Evolutionary conservation across 768 basidiomycete genomes (phyloP), one percentile per base, ranked within the genome.

Genomic region (Russula ochroleuca): DNA sequence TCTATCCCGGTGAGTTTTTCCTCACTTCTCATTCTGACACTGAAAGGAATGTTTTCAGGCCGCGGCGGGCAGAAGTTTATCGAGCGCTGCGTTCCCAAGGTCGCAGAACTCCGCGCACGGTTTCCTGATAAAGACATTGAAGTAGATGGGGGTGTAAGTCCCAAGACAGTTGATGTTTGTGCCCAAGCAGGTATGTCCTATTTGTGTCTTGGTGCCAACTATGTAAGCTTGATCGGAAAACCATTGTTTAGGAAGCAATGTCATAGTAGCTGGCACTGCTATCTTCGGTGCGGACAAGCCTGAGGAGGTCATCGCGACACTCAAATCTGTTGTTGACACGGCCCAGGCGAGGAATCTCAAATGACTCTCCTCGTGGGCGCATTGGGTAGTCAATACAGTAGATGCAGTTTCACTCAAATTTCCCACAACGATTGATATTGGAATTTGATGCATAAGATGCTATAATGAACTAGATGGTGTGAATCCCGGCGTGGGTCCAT

Each of bases 131-230:
- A 92, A 75, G 92, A 98, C 72, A 98, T 99, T 64, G 93, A 99
- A 75, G 97, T 99, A 56, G 97, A 99, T 73, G 97, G 97, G 37
- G 97, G 97, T 43, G 90, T 99, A n/a, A 90, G 94, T 7, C 90
- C 91, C 5, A 88, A 88, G 68, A 98, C 94, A 3, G 82, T 97
- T 62, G 89, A 82, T 70, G 80, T 80, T 58, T 98, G 97, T 70
- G 95, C 97, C 2, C 77, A 91, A 61, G 97, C 96, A 43, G 95
- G 94, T 89, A 65, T 63, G 75, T 69, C 55, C 75, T 68, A 15
- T 47, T 59, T 52, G 15, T 56, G 23, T 11, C 50, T 48, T 28
- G 21, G 13, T 11, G 38, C 49, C 23, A 17, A 55, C 48, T 21
- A 31, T 17, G 33, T 21, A 37, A 35, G 10, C 19, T n/a, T 57